Base-by-base conservation (phyloP, 495 filamentous ascomycete species). In the Penicillium arizonense region DNA sequence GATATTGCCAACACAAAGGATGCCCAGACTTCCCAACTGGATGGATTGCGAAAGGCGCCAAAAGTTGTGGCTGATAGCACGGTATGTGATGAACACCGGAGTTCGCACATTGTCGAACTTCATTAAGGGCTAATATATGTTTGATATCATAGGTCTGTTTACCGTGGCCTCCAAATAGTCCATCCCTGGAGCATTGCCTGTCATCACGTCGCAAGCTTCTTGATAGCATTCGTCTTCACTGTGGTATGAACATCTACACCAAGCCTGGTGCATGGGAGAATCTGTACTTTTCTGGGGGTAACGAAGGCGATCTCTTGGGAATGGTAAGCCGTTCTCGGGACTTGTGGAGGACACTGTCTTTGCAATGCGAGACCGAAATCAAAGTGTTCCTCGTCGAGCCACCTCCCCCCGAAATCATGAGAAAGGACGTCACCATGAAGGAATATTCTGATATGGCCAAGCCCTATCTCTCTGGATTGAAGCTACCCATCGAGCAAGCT, bases 341-440 rank as follows among this genome's bases (percentile, higher is more conserved):
- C 14, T 9, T 50, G 21, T 50, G 48, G 38, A 30, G 26, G 6
- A 26, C 12, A 4, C 20, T 50, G 5, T n/a, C 24, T 12, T 8
- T 50, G 13, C 48, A 50, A 13, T 13, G 8, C 9, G 38, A 50
- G 38, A 50, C 48, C 3, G 48, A 50, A 33, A 35, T 43, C 30
- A 43, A 14, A 32, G 13, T 50, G 3, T 26, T 50, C 28, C 48
- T 50, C 18, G 1, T 43, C 13, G 48, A 20, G 6, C 38, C 48
- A 4, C 48, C 48, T n/a, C 26, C 30, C 1, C 6, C 11, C 0
- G 38, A 40, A 9, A 8, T 43, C 13, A 50, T 50, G 39, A 20
- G 18, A 26, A 42, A 38, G 3, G 26, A 43, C 8, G 18, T 50
- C 5, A 28, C 43, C 30, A 18, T 50, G 18, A 24, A 50, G 16